Evolutionary conservation across 306 rosid species (phyloP).

Genomic region (Adenanthera pavonina): DNA sequence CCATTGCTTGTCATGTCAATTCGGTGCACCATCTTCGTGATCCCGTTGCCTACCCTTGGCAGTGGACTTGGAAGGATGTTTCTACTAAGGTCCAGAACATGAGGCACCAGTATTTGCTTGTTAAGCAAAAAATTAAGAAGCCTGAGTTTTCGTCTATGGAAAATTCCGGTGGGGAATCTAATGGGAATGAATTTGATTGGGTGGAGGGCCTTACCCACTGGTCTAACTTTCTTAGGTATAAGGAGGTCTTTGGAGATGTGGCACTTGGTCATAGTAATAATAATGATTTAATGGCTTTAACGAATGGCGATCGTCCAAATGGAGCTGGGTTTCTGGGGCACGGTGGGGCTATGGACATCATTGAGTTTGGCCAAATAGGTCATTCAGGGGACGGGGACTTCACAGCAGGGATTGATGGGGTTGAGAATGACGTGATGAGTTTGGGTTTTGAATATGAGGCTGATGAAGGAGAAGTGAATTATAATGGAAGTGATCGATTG

Average conservation of each 20-base stretch:
- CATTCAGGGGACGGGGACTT: conserved; percentile 80
- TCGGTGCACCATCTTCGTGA: conserved; percentile 73
- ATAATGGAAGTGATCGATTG: conserved; percentile 55
- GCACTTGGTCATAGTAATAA: conserved; percentile 51
- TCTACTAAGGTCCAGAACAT: conserved; percentile 98
- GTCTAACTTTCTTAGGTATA: conserved; percentile 93
- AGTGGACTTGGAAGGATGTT: conserved; percentile 97
- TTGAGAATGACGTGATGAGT: conserved; percentile 80
- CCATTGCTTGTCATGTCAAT: conserved; percentile 87
- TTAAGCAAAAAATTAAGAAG: conserved; percentile 94
- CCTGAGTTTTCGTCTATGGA: conserved; percentile 52
- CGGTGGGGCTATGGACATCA: conserved; percentile 66
- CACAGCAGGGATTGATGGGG: conserved; percentile 72
- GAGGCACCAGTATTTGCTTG: conserved; percentile 95
- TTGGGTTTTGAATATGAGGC: conserved; percentile 87
- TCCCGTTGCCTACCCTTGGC: conserved; percentile 87
- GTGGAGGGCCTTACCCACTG: conserved; percentile 83
- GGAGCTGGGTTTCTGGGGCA: conserved; percentile 60
- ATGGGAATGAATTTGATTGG: conserved; percentile 87
- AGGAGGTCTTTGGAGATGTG: conserved; percentile 94
- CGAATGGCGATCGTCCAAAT: conserved; percentile 52
- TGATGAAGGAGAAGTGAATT: conserved; percentile 82
- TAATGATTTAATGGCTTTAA: conserved; percentile 57
- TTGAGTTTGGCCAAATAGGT: conserved; percentile 80
- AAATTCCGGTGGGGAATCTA: conserved; percentile 52